These are phyloP conservation scores for Schizosaccharomyces versatilis DNA, from an alignment of 1,139 yeast species.

Conservation along the genomic window DNA sequence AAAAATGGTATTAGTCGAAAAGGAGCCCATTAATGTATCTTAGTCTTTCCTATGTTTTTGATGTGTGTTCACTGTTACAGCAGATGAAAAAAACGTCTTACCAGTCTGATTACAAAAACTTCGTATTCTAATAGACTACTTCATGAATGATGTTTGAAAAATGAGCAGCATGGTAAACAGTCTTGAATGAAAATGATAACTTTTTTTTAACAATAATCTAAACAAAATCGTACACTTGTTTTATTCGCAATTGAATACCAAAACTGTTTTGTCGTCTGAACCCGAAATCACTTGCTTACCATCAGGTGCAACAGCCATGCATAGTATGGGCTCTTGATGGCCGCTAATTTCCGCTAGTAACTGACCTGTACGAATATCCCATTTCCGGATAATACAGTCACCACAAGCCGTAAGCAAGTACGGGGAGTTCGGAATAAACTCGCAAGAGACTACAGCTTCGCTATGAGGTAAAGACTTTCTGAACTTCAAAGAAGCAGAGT, in stretches of 20 bases:
- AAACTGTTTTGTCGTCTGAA: conserved; percentile 92
- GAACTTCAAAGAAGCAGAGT: conserved; percentile 66
- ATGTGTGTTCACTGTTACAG: too few species aligned
- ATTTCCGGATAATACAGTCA: conserved; percentile 67
- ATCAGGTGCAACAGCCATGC: conserved; percentile 42
- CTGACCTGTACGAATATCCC: conserved; percentile 74
- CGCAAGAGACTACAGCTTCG: conserved; percentile 66
- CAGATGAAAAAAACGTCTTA: too few species aligned
- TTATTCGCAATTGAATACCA: conserved; percentile 23
- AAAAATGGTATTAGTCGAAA: conserved; percentile 3
- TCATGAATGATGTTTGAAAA: neutral
- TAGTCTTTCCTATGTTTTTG: too few species aligned
- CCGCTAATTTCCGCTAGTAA: conserved; percentile 63
- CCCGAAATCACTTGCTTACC: conserved; percentile 66
- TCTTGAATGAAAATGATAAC: neutral
- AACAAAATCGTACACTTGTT: neutral
- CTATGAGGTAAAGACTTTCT: conserved; percentile 47
- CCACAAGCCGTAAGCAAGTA: conserved; percentile 49
- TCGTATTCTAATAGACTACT: too few species aligned
- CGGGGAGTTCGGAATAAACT: conserved; percentile 37
- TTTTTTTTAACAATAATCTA: neutral
- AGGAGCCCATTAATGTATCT: too few species aligned
- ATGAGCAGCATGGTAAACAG: neutral
- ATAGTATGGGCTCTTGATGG: conserved; percentile 82
- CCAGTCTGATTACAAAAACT: too few species aligned